Conservation (phyloP, 202 grass and related monocot genomes). For the Bolboschoenoplectus hybrid region DNA sequence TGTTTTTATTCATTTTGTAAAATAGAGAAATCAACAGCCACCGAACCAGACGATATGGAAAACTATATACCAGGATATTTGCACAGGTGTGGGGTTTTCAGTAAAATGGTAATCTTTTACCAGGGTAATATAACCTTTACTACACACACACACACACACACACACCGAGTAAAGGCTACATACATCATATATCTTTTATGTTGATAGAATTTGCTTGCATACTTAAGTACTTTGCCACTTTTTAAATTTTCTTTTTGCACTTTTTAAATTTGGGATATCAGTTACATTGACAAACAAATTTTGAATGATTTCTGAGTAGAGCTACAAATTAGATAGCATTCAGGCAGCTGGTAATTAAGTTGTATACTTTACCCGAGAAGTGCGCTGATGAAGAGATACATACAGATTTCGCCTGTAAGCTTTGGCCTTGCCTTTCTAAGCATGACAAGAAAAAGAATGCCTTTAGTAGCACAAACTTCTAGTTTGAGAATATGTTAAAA, state of each 20-base stretch:
- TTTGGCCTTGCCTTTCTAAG: constrained; percentile 69
- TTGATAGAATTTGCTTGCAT: not conserved
- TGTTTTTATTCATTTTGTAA: not conserved
- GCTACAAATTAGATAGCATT: not conserved
- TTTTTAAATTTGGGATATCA: not conserved
- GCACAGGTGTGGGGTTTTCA: too few species aligned
- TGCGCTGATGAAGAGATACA: constrained; percentile 64
- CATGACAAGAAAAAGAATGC: not conserved
- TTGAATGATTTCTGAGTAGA: not conserved
- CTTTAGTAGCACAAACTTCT: not conserved
- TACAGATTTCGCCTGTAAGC: constrained; percentile 59
- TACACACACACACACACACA: too few species aligned
- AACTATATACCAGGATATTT: not conserved
- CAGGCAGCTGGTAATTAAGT: not conserved
- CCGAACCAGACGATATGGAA: not conserved
- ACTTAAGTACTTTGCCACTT: not conserved
- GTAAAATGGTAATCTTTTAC: too few species aligned
- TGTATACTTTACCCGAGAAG: constrained; percentile 58
- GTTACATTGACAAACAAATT: not conserved
- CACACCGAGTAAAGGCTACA: not conserved
- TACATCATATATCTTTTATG: not conserved
- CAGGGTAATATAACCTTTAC: too few species aligned
- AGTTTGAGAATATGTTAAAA: not conserved
- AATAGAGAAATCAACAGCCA: not conserved
- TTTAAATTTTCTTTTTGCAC: not conserved